Evolutionary conservation across 352 stramenopile genomes (phyloP).

Genomic region (Phytophthora citrophthora): DNA sequence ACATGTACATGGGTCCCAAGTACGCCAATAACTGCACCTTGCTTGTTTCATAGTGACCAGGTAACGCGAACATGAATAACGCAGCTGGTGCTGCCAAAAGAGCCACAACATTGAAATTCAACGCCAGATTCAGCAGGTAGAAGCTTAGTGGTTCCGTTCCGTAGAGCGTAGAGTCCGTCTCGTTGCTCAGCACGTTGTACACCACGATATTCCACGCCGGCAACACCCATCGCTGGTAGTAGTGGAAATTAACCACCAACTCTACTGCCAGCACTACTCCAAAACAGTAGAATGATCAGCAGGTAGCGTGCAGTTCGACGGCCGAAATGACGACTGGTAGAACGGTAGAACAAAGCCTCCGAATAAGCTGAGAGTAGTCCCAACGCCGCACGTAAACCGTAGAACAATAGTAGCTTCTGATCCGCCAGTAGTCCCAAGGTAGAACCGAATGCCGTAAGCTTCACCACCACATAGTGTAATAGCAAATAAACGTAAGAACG

Average conservation of each 20-base stretch:
- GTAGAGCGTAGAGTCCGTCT: slow-evolving; percentile 97
- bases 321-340: slow-evolving; percentile 68
- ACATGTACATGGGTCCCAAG: slow-evolving; percentile 85
- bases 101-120: slow-evolving; percentile 96
- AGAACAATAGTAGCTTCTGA: slow-evolving; percentile 91
- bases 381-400: slow-evolving; percentile 85
- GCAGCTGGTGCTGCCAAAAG: slow-evolving; percentile 65
- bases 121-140: slow-evolving; percentile 95
- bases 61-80: slow-evolving; percentile 44
- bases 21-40: slow-evolving; percentile 47
- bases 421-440: slow-evolving; percentile 39
- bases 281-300: slow-evolving; percentile 77
- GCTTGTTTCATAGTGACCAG: slow-evolving; percentile 37
- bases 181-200: slow-evolving; percentile 94
- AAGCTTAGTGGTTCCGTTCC: slow-evolving; percentile 94
- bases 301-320: slow-evolving; percentile 66
- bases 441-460: slow-evolving; percentile 47
- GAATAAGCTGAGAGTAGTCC: slow-evolving; percentile 77
- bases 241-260: slow-evolving; percentile 83
- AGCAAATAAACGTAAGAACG: slow-evolving; percentile 96
- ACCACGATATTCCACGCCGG: slow-evolving; percentile 94
- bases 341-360: slow-evolving; percentile 89
- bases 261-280: slow-evolving; percentile 79
- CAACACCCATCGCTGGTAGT: slow-evolving; percentile 73
- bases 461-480: slow-evolving; percentile 60